Conservation (phyloP, 352 stramenopile genomes). For the Thalassiosira livingstoniorum region DNA sequence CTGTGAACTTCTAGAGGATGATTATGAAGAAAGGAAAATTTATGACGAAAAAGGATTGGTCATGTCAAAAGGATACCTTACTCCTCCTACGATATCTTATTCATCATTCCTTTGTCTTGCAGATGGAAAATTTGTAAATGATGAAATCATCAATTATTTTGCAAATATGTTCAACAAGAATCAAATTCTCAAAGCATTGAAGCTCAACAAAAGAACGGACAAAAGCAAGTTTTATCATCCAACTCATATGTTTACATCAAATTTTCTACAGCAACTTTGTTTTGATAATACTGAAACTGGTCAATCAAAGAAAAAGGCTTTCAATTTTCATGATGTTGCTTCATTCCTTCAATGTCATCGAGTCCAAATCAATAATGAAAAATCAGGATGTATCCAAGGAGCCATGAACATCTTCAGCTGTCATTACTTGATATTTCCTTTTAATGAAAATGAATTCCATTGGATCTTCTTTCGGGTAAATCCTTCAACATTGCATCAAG, state of each 20-base stretch:
- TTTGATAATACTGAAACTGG: too few species aligned
- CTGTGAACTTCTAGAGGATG: background rate
- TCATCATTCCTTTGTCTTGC: background rate
- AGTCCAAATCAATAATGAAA: too few species aligned
- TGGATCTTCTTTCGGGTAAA: background rate
- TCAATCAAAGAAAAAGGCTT: too few species aligned
- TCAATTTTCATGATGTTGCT: too few species aligned
- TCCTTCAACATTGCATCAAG: background rate
- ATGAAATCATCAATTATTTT: background rate
- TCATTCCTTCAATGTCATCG: too few species aligned
- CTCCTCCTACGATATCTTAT: background rate
- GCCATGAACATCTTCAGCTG: background rate
- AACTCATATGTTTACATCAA: too few species aligned
- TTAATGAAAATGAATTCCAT: background rate
- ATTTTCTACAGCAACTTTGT: too few species aligned
- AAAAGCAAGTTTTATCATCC: too few species aligned
- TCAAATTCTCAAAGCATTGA: too few species aligned
- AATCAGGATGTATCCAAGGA: too few species aligned
- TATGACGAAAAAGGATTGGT: background rate
- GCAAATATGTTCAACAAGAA: background rate
- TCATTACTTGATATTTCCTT: background rate
- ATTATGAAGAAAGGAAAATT: background rate
- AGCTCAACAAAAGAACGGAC: too few species aligned
- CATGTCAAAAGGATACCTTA: background rate
- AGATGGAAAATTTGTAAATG: background rate